Percentiles rank a stretch among this genome's conserved stretches.
Conservation (phyloP, 495 filamentous ascomycete genomes). For the Hypoxylon fuscum region DNA sequence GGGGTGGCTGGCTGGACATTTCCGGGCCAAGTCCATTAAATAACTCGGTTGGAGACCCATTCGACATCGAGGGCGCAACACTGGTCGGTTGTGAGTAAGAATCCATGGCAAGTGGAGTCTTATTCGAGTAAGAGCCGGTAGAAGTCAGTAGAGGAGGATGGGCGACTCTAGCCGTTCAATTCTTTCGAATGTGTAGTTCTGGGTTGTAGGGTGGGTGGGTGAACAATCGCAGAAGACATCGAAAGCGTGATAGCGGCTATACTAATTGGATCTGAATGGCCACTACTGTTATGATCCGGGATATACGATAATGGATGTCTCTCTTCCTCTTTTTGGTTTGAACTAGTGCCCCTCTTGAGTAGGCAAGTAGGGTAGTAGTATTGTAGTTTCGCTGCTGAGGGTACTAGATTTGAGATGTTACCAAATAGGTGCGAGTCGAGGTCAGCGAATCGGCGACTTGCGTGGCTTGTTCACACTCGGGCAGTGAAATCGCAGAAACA, state of each 20-base stretch:
- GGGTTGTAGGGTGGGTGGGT: slow-evolving; percentile 11
- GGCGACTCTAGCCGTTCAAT: slow-evolving; percentile 9
- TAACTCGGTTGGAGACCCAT: slow-evolving; percentile 34
- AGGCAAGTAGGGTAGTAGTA: background rate
- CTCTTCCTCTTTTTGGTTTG: background rate
- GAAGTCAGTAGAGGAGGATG: slow-evolving; percentile 7
- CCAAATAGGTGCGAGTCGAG: slow-evolving; percentile 1
- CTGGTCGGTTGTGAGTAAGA: slow-evolving; percentile 31
- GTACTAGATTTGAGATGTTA: slow-evolving; percentile 4
- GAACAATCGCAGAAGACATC: slow-evolving; percentile 28
- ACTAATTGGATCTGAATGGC: slow-evolving; percentile 31
- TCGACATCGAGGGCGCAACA: slow-evolving; percentile 28
- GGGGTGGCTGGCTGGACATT: slow-evolving; percentile 34
- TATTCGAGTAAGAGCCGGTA: background rate
- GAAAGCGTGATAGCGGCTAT: slow-evolving; percentile 30
- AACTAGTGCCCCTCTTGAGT: slow-evolving; percentile 8
- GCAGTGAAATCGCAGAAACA: slow-evolving; percentile 12
- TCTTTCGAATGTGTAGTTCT: slow-evolving; percentile 6
- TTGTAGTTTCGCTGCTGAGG: slow-evolving; percentile 8
- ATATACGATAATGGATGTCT: slow-evolving; percentile 21
- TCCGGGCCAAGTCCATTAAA: slow-evolving; percentile 40
- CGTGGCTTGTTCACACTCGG: slow-evolving; percentile 12
- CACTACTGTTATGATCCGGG: slow-evolving; percentile 28
- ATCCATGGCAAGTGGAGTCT: slow-evolving; percentile 22
- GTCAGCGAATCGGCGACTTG: slow-evolving; percentile 8